phyloP scores from a whole-genome alignment of 345 rosid genomes.

The Populus tremula region DNA sequence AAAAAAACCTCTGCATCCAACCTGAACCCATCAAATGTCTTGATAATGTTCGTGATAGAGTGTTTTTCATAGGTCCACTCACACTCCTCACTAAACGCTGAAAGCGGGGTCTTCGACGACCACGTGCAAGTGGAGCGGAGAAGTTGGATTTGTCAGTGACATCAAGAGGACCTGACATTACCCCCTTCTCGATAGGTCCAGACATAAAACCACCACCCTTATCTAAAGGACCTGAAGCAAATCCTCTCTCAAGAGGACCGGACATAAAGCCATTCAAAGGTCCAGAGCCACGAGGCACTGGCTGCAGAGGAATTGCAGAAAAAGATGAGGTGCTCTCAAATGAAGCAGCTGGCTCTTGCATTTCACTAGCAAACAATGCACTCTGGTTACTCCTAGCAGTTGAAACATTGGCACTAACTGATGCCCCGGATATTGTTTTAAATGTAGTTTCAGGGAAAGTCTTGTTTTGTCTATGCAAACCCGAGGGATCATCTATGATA shows the following conservation, averaged over 20 bases:
- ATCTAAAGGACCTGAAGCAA: slow-evolving; percentile 89
- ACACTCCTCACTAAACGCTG: slow-evolving; percentile 80
- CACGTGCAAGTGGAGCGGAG: slow-evolving; percentile 84
- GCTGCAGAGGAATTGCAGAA: slow-evolving; percentile 91
- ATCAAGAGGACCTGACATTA: slow-evolving; percentile 96
- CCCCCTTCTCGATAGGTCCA: slow-evolving; percentile 90
- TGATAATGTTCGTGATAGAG: slow-evolving; percentile 78
- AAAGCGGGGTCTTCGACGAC: slow-evolving; percentile 60
- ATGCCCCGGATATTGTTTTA: slow-evolving; percentile 93
- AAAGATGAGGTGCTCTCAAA: slow-evolving; percentile 94
- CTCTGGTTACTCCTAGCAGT: slow-evolving; percentile 87
- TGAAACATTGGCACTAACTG: slow-evolving; percentile 95
- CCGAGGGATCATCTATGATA: slow-evolving; percentile 62
- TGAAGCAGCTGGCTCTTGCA: slow-evolving; percentile 88
- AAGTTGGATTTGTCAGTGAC: slow-evolving; percentile 72
- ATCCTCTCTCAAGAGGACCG: slow-evolving; percentile 90
- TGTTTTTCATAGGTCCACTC: slow-evolving; percentile 83
- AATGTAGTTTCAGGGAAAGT: slow-evolving; percentile 81
- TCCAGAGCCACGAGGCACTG: slow-evolving; percentile 84
- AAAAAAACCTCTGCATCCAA: slow-evolving; percentile 79
- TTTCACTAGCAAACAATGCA: slow-evolving; percentile 64
- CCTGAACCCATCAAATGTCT: slow-evolving; percentile 60
- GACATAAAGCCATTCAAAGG: slow-evolving; percentile 88
- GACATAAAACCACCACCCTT: slow-evolving; percentile 85
- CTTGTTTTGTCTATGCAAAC: slow-evolving; percentile 51